Evolutionary conservation across 1,284 basidiomycete genomes (phyloP), one percentile per base, ranked within the genome.

Genomic region (Melanopsichium pennsylvanicum): DNA sequence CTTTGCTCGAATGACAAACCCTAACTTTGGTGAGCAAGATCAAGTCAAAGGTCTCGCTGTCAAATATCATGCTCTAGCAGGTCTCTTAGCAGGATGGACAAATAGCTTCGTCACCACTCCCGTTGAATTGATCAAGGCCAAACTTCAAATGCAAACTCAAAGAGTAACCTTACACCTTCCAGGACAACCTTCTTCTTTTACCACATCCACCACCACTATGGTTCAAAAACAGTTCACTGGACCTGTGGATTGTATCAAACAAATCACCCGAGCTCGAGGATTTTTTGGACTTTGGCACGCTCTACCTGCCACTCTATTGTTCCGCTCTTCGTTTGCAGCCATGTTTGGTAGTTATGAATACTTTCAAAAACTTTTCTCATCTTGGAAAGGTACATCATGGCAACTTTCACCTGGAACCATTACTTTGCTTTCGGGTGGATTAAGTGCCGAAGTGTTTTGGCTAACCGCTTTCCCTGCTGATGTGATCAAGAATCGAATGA

Each of bases 61-160:
- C 8, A 35, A 35, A 6, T 72, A 72, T 37, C 78, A 80, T 31
- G 66, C 62, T 43, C 49, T 89, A 19, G 88, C 90, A 2, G 90
- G 90, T 0, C 78, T 90, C n/a, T 85, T 87, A 68, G 90, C 90
- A 6, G 90, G 90, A 3, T 84, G 86, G 81, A 91, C 90, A 4
- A 90, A 89, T 84, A 88, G 78, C 41, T 70, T 88, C 18, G 81
- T 90, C 21, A 78, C 73, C 2, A 89, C 88, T 2, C 90, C 90
- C 1, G 85, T 90, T 40, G 90, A 75, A 42, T 52, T 71, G 8
- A 39, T 77, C 23, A 70, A 82, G 87, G 89, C 90, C 38, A 90
- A 90, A 74, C 83, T 91, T 15, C 90, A 91, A 78, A 85, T 91
- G 74, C 90, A 91, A 75, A 84, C 85, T 16, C 86, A 89, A 78